Evolutionary conservation across 352 stramenopile species (phyloP).

Genomic region (Phytophthora ramorum): DNA sequence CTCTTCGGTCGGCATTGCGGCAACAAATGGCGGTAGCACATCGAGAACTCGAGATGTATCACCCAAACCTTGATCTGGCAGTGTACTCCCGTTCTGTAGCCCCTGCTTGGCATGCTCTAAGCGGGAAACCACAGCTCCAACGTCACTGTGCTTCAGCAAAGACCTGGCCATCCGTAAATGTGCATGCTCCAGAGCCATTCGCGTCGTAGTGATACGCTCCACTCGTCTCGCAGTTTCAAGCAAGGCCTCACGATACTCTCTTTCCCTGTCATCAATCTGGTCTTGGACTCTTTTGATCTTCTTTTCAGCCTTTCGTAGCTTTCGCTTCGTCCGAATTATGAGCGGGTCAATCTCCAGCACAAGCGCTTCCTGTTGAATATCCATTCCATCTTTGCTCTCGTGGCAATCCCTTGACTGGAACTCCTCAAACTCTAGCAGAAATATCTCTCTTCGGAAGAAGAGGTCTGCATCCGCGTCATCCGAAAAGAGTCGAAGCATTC

Average conservation of each 20-base stretch:
- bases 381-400: neutral
- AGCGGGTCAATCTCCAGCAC: slow-evolving; percentile 13
- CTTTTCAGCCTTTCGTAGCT: slow-evolving; percentile 65
- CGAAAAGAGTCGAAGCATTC: slow-evolving; percentile 51
- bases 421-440: slow-evolving; percentile 42
- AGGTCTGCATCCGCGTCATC: slow-evolving; percentile 50
- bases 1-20: slow-evolving; percentile 17
- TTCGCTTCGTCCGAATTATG: slow-evolving; percentile 45
- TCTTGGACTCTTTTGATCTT: slow-evolving; percentile 47
- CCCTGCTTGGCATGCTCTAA: slow-evolving; percentile 31
- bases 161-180: slow-evolving; percentile 41
- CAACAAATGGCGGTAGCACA: neutral
- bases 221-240: slow-evolving; percentile 17
- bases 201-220: slow-evolving; percentile 36
- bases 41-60: neutral
- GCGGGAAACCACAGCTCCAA: slow-evolving; percentile 15
- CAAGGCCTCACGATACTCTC: slow-evolving; percentile 39
- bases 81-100: slow-evolving; percentile 7
- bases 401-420: slow-evolving; percentile 1
- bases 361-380: slow-evolving; percentile 14
- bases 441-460: slow-evolving; percentile 57
- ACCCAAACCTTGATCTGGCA: neutral
- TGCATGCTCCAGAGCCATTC: slow-evolving; percentile 42
- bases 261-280: slow-evolving; percentile 35
- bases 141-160: slow-evolving; percentile 49